phyloP scores from a whole-genome alignment of 805 yeast species.

The Clavispora phyllophila region DNA sequence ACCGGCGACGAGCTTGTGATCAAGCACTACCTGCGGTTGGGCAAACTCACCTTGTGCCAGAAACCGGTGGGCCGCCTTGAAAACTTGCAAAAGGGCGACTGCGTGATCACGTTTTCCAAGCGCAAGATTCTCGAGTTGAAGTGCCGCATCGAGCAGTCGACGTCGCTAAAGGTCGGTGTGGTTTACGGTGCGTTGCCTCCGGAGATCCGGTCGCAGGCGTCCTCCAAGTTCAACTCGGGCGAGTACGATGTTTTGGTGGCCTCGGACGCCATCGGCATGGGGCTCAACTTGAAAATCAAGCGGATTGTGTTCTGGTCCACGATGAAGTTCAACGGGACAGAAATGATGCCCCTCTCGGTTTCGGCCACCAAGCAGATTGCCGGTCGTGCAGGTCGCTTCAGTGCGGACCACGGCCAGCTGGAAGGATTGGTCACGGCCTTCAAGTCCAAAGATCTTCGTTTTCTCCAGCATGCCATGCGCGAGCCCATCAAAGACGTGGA shows the following conservation, averaged over 20 bases:
- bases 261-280: slow-evolving; percentile 98
- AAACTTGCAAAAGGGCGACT: slow-evolving; percentile 67
- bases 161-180: slow-evolving; percentile 72
- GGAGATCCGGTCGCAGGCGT: slow-evolving; percentile 85
- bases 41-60: slow-evolving; percentile 55
- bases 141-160: slow-evolving; percentile 58
- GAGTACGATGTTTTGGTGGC: slow-evolving; percentile 82
- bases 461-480: slow-evolving; percentile 44
- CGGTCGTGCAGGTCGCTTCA: slow-evolving; percentile 90
- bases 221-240: slow-evolving; percentile 72
- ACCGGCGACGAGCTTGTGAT: slow-evolving; percentile 83
- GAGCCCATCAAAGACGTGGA: slow-evolving; percentile 47
- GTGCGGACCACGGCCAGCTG: slow-evolving; percentile 27
- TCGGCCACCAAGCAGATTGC: slow-evolving; percentile 88
- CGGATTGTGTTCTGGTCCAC: slow-evolving; percentile 70
- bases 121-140: slow-evolving; percentile 64
- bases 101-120: slow-evolving; percentile 84
- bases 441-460: slow-evolving; percentile 35
- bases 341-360: slow-evolving; percentile 42
- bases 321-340: slow-evolving; percentile 65
- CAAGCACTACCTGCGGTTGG: slow-evolving; percentile 67
- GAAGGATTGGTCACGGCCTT: slow-evolving; percentile 54
- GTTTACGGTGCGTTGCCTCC: slow-evolving; percentile 96
- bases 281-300: slow-evolving; percentile 78
- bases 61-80: slow-evolving; percentile 26